Base-by-base conservation (phyloP, 2,329 filamentous ascomycete genomes). In the Coleophoma crateriformis region DNA sequence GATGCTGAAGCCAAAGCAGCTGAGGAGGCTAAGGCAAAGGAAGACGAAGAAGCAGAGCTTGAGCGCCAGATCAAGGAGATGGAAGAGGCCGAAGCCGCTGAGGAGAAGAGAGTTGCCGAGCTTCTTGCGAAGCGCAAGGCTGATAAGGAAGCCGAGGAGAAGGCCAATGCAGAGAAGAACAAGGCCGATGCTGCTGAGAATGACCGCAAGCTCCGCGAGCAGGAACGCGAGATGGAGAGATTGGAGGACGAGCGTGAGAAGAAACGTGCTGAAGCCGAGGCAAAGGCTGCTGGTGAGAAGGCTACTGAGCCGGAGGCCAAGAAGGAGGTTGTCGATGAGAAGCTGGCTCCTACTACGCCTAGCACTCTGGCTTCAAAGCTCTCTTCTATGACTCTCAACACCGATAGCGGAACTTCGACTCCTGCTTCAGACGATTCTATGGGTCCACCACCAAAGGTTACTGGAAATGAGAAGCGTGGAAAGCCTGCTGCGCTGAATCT, bases 401-500 rank as follows among this genome's bases (percentile, higher is more conserved):
- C 62, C 15, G 74, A 73, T 38, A 64, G 63, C 37, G 74, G 72
- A 56, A 43, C 68, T 15, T 63, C 67, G 11, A 66, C 64, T 63
- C 73, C 60, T 55, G 66, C 65, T 55, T 69, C 71, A 8, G 70
- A 73, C 43, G 69, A 75, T 38, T 67, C 70, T 11, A 71, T 71
- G 72, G 72, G 56, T 44, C 71, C 59, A 54, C 76, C 70, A 57
- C 73, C 71, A 63, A 85, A 84, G 67, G 66, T 74, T 15, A 68
- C 78, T 41, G 72, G 74, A 50, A 73, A 72, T 33, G 76, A 82
- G 60, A 90, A 90, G 70, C 82, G 77, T 19, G 64, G 75, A 51
- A 96, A 96, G 77, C 92, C 94, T 45, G 84, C 87, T 52, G 86
- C 89, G 41, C 84, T 99, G 57, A 96, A 96, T 71, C 78, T 97